Evolutionary conservation across 192 early-diverging fungal genomes (phyloP), one percentile per base, ranked within the genome.

Genomic region (Entomortierella parvispora): DNA sequence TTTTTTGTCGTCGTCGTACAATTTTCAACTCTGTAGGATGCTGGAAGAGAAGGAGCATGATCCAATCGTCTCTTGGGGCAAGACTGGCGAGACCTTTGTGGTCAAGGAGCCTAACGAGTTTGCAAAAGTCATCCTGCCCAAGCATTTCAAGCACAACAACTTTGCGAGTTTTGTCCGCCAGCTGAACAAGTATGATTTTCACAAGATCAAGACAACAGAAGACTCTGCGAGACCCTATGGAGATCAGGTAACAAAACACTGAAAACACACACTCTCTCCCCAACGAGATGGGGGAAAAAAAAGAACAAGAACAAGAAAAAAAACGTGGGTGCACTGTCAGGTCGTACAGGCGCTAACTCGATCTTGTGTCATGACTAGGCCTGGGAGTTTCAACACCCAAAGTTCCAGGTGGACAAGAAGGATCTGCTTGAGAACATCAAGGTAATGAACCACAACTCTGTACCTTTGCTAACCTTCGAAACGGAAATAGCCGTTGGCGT

Each of bases 171-270:
- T 90, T 77, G 89, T 90, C 26, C 84, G 91, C 10, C 91, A 93
- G 60, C 84, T 92, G n/a, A 93, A 93, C 82, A 92, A 90, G 66
- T 93, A 92, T 60, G 91, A 87, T 58, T 93, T 93, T 69, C 89
- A 91, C 80, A 93, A 92, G 75, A 81, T 91, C 31, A 86, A 86
- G 56, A 86, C 85, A 42, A 69, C 80, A 22, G 82, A 86, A 20
- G 85, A 89, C 26, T 68, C 68, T 11, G 51, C 68, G 14, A 56
- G 66, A 17, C 69, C 71, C 11, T 84, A 89, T 53, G 87, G 87
- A 37, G 85, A 89, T 33, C 85, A 85, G 81, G 85, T 88, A 32
- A 29, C 42, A n/a, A n/a, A n/a, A n/a, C n/a, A n/a, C n/a, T n/a
- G n/a, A n/a, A 37, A 43, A 60, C 18, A 67, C 18, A 50, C 47